Base-by-base conservation (phyloP, 441 rosid genomes). In the Sinapis alba region DNA sequence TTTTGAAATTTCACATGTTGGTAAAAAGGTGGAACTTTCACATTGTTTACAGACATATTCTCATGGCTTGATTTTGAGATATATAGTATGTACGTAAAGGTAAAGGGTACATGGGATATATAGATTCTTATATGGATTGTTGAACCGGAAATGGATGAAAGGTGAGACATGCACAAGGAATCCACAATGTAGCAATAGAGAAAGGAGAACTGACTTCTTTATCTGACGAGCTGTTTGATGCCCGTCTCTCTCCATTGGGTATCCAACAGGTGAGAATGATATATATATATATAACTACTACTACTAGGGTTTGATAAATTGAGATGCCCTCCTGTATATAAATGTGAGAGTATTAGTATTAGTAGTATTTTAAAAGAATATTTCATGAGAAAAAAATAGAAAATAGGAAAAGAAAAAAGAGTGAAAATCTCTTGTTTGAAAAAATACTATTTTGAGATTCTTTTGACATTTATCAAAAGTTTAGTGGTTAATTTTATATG, bases 161-260 rank as follows among this genome's bases (percentile, higher is more conserved):
- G 99, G 89, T 95, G 70, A 86, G 99, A 78, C 99, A 95, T 84
- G 98, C 94, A n/a, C 84, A 95, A 72, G 99, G 93, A 38, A 41
- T 80, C 32, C 99, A 95, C 79, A 92, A 91, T 58, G 84, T 86
- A 12, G 92, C 69, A 56, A 82, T 86, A 63, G 83, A 78, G 54
- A 84, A 82, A 67, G 75, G 80, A n/a, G 75, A 69, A 24, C 73
- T 68, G 6, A 79, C 8, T 7, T 58, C 71, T 23, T 59, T 67
- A 62, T 86, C 90, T 13, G 19, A 63, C 6, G 72, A 86, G 26
- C 81, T 82, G 68, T 78, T 89, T 21, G 99, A 95, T 78, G 93
- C 98, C 4, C 77, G 62, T 0, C 91, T 95, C 50, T 84, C 97
- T 62, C 77, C 87, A 74, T 79, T 80, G 2, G 99, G 99, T 21